These are phyloP conservation scores for Globisporangium spiculum DNA, from an alignment of 352 stramenopile species.

Conservation along the genomic window DNA sequence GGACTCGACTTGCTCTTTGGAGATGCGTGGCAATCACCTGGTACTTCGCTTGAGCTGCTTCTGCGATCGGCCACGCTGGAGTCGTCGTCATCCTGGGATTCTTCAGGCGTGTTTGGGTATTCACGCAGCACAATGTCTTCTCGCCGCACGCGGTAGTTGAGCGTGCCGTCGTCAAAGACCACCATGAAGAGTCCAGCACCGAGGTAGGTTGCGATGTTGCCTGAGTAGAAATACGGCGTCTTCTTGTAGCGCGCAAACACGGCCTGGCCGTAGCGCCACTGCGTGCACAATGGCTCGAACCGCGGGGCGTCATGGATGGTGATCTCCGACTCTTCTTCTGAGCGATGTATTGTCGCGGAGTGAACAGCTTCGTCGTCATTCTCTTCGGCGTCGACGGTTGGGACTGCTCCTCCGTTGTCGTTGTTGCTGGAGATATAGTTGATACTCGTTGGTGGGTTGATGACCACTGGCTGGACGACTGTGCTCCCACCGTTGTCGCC, in stretches of 20 bases:
- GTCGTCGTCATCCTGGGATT: conserved; percentile 2
- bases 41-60: not conserved
- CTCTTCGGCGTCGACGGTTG: not conserved
- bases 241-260: conserved; percentile 68
- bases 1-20: conserved; percentile 7
- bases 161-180: conserved; percentile 71
- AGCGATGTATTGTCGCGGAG: not conserved
- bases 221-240: conserved; percentile 76
- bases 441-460: not conserved
- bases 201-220: conserved; percentile 75
- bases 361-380: not conserved
- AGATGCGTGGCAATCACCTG: not conserved
- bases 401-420: not conserved
- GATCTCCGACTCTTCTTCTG: not conserved
- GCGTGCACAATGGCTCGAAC: conserved; percentile 51
- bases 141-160: conserved; percentile 64
- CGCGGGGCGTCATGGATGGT: conserved; percentile 11
- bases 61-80: not conserved
- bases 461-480: not conserved
- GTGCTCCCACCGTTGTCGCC: not conserved
- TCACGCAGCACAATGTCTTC: conserved; percentile 62
- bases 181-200: conserved; percentile 70
- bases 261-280: conserved; percentile 62
- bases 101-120: not conserved
- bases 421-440: not conserved